Percentiles rank a stretch among this genome's conserved stretches.
phyloP scores from a whole-genome alignment of 2,329 filamentous ascomycete species.

The Alternaria burnsii region DNA sequence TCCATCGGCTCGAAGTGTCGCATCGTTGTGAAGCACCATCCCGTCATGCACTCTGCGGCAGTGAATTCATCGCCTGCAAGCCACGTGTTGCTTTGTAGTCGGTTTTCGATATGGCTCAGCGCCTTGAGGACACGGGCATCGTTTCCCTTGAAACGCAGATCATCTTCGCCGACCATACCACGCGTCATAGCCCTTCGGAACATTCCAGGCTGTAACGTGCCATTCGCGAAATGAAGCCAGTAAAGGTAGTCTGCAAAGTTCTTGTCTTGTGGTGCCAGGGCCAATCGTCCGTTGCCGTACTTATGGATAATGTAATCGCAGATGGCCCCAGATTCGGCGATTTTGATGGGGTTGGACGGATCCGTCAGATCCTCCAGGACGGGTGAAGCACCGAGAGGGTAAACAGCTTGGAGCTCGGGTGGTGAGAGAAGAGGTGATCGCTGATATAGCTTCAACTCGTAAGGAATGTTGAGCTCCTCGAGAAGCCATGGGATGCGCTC shows the following conservation, averaged over 20 bases:
- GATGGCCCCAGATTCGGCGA: conserved; percentile 68
- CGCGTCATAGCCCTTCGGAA: conserved; percentile 40
- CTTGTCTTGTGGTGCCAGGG: conserved; percentile 55
- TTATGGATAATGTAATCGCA: conserved; percentile 68
- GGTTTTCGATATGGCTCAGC: conserved; percentile 59
- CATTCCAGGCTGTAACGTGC: conserved; percentile 52
- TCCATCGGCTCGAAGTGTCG: conserved; percentile 60
- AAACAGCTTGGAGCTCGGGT: conserved; percentile 37
- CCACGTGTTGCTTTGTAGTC: conserved; percentile 60
- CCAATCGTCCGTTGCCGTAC: conserved; percentile 59
- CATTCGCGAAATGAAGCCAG: conserved; percentile 68
- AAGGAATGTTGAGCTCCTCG: conserved; percentile 68
- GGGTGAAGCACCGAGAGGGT: conserved; percentile 64
- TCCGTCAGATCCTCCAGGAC: conserved; percentile 64
- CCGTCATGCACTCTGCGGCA: conserved; percentile 71
- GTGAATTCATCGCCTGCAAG: conserved; percentile 70
- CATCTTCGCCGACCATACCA: conserved; percentile 38
- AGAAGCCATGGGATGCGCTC: conserved; percentile 71
- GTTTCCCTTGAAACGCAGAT: conserved; percentile 48
- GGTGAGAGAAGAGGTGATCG: conserved; percentile 56
- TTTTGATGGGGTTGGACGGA: conserved; percentile 57
- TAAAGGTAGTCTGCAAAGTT: conserved; percentile 69
- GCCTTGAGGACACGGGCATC: conserved; percentile 49
- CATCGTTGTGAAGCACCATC: conserved; percentile 69
- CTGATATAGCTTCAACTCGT: conserved; percentile 59